Base-by-base conservation (phyloP, 768 basidiomycete species). In the Pilatotrama ljubarskyi region DNA sequence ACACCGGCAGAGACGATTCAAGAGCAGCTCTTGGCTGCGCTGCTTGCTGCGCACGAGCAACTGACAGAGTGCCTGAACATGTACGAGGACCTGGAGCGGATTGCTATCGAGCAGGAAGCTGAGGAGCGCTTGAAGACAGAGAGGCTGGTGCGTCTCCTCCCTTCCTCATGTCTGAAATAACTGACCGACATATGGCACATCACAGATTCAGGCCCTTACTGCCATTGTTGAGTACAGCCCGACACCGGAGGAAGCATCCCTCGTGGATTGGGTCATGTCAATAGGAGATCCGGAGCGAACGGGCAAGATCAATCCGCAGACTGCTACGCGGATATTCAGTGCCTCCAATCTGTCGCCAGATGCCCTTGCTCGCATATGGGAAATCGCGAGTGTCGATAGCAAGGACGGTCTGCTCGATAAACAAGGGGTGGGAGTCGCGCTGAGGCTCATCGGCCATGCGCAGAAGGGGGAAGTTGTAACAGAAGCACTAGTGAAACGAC, bases 11-110 rank as follows among this genome's bases (percentile, higher is more conserved):
- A 66, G 9, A 91, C 93, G 0, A 69, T 73, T 5, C 90, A 95
- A 70, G 91, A 94, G 68, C 76, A 84, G 56, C 79, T 95, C 3
- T 76, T 95, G 38, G 87, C 81, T 10, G 82, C 84, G 15, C 75
- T 95, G 56, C 79, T 96, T 17, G 83, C 76, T 18, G 86, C 92
- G 8, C 87, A 95, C 68, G 85, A 79, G 57, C 84, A 84, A 49
- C 77, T 95, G 20, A 59, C 86, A 1, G 85, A 83, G 37, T 87
- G 84, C 0, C 69, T 95, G 58, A 77, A 79, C 52, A 84, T 91
- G 68, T 87, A 93, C 66, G 88, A 93, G 7, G 91, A 95, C 65
- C 74, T 93, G 41, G 80, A 85, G 63, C 77, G 84, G 26, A 77
- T 91, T 18, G 90, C 69, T 13, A 58, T 78, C 56, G 72, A 90